These are phyloP conservation scores for Massarina eburnea DNA, from an alignment of 2,329 filamentous ascomycete genomes.

Conservation along the genomic window DNA sequence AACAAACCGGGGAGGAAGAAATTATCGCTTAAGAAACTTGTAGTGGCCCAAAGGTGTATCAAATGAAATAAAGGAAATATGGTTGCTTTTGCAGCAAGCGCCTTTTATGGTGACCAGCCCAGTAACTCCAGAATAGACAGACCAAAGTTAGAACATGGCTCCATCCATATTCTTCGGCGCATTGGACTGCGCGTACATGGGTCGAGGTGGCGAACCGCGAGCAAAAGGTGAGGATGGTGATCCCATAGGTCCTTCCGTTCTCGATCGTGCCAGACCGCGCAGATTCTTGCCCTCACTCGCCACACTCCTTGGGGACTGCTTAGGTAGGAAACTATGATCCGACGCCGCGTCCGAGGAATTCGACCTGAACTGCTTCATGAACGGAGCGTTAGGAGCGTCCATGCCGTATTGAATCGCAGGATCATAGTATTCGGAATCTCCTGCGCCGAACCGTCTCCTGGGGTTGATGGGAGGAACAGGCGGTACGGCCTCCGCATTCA, in stretches of 20 bases:
- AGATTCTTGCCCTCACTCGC: conserved; percentile 55
- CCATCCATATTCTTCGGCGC: conserved; percentile 36
- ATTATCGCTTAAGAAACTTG: conserved; percentile 12
- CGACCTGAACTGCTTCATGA: conserved; percentile 41
- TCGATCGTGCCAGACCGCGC: conserved; percentile 43
- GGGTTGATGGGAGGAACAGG: conserved; percentile 64
- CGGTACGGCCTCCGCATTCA: conserved; percentile 37
- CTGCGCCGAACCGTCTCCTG: conserved; percentile 52
- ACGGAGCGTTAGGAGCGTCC: conserved; percentile 35
- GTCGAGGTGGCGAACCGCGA: conserved; percentile 34
- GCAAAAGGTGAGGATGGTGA: conserved; percentile 29
- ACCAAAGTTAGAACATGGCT: conserved; percentile 34
- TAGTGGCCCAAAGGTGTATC: neutral
- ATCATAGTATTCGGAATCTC: conserved; percentile 43
- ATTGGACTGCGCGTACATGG: conserved; percentile 21
- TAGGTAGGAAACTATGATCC: conserved; percentile 36
- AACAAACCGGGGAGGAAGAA: conserved; percentile 1
- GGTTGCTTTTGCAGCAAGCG: conserved; percentile 12
- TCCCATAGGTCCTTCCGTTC: conserved; percentile 24
- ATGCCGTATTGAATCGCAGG: conserved; percentile 40
- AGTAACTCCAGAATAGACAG: neutral
- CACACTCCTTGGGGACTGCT: conserved; percentile 50
- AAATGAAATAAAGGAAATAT: conserved; percentile 7
- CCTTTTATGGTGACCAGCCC: neutral
- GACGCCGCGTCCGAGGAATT: conserved; percentile 49